Evolutionary conservation across 2,329 filamentous ascomycete genomes (phyloP).

Genomic region (Apiospora aurea): DNA sequence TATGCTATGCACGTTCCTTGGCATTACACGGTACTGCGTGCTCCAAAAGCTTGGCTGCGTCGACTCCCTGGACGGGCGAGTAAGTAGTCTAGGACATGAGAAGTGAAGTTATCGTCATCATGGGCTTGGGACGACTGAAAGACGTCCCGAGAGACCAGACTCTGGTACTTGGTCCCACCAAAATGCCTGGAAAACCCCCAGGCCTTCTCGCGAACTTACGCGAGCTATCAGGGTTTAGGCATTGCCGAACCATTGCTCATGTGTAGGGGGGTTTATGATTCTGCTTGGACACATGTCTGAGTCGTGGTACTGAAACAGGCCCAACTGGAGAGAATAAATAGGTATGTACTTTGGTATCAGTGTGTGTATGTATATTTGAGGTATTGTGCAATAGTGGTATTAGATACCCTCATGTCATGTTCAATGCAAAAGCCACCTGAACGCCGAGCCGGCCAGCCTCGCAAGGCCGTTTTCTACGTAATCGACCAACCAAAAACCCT

Average conservation of each 20-base stretch:
- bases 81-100: neutral
- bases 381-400: slow-evolving; percentile 12
- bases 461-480: slow-evolving; percentile 1
- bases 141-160: neutral
- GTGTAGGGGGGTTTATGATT: neutral
- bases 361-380: neutral
- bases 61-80: neutral
- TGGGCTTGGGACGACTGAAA: neutral
- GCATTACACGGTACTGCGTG: neutral
- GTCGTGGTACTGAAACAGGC: neutral
- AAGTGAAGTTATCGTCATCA: neutral
- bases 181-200: neutral
- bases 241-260: neutral
- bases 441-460: slow-evolving; percentile 17
- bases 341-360: neutral
- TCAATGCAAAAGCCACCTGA: slow-evolving; percentile 15
- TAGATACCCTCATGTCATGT: neutral
- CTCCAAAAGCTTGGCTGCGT: neutral
- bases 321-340: neutral
- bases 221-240: neutral
- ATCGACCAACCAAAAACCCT: neutral
- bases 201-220: neutral
- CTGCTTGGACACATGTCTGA: neutral
- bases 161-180: neutral
- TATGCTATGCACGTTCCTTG: neutral